Evolutionary conservation across 139 green algal genomes (phyloP).

Genomic region (Closterium sp.): DNA sequence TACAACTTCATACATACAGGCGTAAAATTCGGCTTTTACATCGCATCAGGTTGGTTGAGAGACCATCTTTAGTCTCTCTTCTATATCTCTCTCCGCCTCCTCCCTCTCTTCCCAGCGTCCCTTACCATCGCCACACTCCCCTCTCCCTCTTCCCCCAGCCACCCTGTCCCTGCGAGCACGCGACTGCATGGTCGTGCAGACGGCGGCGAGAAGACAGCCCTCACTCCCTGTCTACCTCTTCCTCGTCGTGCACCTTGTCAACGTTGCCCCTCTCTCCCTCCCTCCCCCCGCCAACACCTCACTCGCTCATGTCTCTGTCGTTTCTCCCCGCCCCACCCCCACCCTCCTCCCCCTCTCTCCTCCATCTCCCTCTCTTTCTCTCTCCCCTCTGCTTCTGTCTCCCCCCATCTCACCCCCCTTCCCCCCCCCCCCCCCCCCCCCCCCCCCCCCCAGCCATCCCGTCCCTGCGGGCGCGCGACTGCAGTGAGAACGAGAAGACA

Average conservation of each 20-base stretch:
- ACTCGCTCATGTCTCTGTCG: neutral
- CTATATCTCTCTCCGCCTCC: too few relatives aligned
- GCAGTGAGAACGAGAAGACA: constrained; percentile 87
- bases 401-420: neutral
- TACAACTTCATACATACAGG: too few relatives aligned
- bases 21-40: too few relatives aligned
- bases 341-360: neutral
- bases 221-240: constrained; percentile 96
- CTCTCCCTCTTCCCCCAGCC: constrained; percentile 5
- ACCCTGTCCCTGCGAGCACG: constrained; percentile 85
- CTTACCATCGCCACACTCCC: neutral
- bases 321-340: neutral
- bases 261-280: constrained; percentile 63
- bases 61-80: too few relatives aligned
- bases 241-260: constrained; percentile 85
- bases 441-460: constrained; percentile 64
- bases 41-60: too few relatives aligned
- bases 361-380: neutral
- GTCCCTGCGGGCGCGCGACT: constrained; percentile 86
- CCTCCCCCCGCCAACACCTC: neutral
- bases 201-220: too few relatives aligned
- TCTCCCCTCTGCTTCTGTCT: neutral
- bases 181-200: constrained; percentile 82
- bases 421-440: neutral
- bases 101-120: too few relatives aligned